Conservation (phyloP, 2,329 filamentous ascomycete genomes). For the Daldinia eschscholtzii region DNA sequence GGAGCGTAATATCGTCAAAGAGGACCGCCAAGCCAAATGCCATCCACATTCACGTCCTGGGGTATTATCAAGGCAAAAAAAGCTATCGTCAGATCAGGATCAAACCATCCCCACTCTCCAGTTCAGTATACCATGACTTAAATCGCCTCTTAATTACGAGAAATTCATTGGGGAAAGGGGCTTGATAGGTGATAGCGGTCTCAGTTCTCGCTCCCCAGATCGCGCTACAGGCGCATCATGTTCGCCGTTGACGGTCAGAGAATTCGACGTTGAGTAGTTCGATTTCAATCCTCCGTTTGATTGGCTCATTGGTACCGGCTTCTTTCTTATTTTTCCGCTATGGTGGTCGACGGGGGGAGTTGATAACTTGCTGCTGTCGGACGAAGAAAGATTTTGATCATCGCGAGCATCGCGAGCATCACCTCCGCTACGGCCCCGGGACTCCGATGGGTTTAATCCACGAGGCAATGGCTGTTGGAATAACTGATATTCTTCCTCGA, state of each 20-base stretch:
- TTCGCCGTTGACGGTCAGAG: slow-evolving; percentile 61
- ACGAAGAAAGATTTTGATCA: slow-evolving; percentile 72
- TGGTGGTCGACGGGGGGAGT: slow-evolving; percentile 49
- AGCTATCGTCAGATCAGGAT: slow-evolving; percentile 35
- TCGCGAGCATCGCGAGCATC: slow-evolving; percentile 61
- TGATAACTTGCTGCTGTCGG: slow-evolving; percentile 72
- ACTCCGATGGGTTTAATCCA: slow-evolving; percentile 54
- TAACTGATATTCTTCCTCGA: slow-evolving; percentile 75
- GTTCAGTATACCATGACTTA: slow-evolving; percentile 39
- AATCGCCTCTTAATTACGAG: slow-evolving; percentile 49
- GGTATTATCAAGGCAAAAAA: slow-evolving; percentile 43
- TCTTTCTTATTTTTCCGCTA: slow-evolving; percentile 60
- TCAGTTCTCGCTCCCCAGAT: slow-evolving; percentile 62
- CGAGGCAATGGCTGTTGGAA: slow-evolving; percentile 70
- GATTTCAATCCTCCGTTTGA: slow-evolving; percentile 61
- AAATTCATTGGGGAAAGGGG: slow-evolving; percentile 74
- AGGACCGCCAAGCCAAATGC: slow-evolving; percentile 39
- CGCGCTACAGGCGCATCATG: slow-evolving; percentile 54
- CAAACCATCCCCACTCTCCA: slow-evolving; percentile 27
- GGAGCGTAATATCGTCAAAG: slow-evolving; percentile 43
- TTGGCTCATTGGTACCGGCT: slow-evolving; percentile 56
- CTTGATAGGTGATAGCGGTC: slow-evolving; percentile 74
- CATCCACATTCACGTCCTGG: slow-evolving; percentile 36
- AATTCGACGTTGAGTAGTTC: slow-evolving; percentile 59
- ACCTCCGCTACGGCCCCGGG: slow-evolving; percentile 41